phyloP scores from a whole-genome alignment of 2,329 filamentous ascomycete genomes.

The Colletotrichum chrysophilum region DNA sequence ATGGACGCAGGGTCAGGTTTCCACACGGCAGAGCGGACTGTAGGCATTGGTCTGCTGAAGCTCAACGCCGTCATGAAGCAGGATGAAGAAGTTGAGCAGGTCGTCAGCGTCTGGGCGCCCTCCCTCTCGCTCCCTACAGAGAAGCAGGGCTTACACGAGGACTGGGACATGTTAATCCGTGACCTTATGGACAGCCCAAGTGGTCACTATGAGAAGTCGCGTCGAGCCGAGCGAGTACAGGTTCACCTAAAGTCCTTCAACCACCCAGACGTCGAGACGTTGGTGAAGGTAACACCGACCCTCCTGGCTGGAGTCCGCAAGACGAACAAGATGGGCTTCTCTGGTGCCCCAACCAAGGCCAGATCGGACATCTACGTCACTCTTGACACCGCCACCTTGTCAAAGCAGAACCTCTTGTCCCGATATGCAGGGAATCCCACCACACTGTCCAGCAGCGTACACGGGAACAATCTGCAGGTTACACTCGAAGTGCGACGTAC shows the following conservation, averaged over 20 bases:
- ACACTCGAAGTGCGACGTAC: conserved; percentile 85
- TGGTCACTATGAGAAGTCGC: conserved; percentile 77
- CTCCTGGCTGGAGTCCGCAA: conserved; percentile 80
- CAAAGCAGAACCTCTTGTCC: conserved; percentile 74
- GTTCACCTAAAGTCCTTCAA: conserved; percentile 81
- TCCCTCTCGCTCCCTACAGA: conserved; percentile 58
- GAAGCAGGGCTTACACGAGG: conserved; percentile 62
- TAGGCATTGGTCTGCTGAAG: conserved; percentile 80
- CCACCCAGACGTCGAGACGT: conserved; percentile 75
- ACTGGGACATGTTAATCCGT: conserved; percentile 76
- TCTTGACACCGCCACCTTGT: conserved; percentile 78
- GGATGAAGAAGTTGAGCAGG: conserved; percentile 74
- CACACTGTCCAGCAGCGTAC: conserved; percentile 65
- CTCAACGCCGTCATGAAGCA: conserved; percentile 78
- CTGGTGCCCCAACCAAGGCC: conserved; percentile 85
- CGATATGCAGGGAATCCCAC: conserved; percentile 76
- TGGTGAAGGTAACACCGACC: conserved; percentile 89
- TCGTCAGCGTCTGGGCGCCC: conserved; percentile 79
- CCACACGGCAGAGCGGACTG: conserved; percentile 67
- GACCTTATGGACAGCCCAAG: conserved; percentile 76
- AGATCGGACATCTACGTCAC: conserved; percentile 96
- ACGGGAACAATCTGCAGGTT: conserved; percentile 80
- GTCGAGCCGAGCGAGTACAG: conserved; percentile 77
- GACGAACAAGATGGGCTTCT: conserved; percentile 91
- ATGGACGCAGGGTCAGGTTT: conserved; percentile 34